Evolutionary conservation across 148 eudicot species (phyloP).

Genomic region (Euryodendron excelsum): DNA sequence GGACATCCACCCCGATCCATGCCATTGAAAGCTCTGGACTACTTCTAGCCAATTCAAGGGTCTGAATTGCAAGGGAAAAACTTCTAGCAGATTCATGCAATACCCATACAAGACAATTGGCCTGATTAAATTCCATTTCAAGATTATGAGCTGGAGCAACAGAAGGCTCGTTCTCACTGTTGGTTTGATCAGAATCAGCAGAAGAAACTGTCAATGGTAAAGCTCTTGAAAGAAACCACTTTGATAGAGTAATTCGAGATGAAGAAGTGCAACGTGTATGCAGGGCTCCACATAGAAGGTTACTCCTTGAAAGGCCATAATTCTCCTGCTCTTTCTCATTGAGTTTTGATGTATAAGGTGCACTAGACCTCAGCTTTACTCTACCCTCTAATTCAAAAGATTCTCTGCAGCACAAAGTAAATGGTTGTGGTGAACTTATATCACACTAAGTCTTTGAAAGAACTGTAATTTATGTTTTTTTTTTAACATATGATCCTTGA

Average conservation of each 20-base stretch:
- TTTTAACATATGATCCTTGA: no score
- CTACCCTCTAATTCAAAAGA: conserved; percentile 19
- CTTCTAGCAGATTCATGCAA: conserved; percentile 48
- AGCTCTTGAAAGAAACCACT: conserved; percentile 28
- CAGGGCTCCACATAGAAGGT: conserved; percentile 18
- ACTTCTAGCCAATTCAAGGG: conserved; percentile 29
- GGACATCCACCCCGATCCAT: conserved; percentile 50
- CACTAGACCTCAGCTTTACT: conserved; percentile 12
- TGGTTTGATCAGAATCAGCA: conserved; percentile 23
- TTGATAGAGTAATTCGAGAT: conserved; percentile 9
- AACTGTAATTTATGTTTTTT: no score
- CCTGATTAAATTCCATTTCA: conserved; percentile 30
- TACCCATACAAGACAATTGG: conserved; percentile 41
- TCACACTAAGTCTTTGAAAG: no score
- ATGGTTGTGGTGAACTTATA: no score
- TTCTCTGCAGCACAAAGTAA: conserved; percentile 23
- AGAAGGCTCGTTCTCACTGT: conserved; percentile 20
- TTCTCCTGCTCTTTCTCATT: conserved; percentile 18
- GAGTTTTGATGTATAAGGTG: conserved; percentile 11
- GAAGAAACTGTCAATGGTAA: conserved; percentile 19
- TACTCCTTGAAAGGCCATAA: conserved; percentile 12
- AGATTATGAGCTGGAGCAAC: conserved; percentile 3
- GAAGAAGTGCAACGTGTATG: background rate
- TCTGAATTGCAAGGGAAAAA: conserved; percentile 36
- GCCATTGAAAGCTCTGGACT: conserved; percentile 42